These are phyloP conservation scores for Ajuga reptans DNA, from an alignment of 305 asterid species.

Conservation along the genomic window DNA sequence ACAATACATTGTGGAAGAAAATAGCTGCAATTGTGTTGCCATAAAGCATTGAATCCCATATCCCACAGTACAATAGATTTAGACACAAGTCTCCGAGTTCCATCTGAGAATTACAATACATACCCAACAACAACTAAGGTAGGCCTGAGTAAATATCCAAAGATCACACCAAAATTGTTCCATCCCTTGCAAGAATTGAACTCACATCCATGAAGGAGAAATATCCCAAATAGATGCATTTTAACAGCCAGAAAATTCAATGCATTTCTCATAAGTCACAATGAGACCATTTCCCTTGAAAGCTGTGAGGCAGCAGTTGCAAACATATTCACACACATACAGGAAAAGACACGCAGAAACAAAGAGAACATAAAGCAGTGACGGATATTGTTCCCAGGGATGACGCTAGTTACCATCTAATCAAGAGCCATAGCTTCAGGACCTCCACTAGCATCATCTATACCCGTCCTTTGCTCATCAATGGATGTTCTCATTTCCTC, in stretches of 20 bases:
- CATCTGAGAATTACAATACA: background rate
- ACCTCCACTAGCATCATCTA: slow-evolving; percentile 47
- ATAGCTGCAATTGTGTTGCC: background rate
- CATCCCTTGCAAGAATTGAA: background rate
- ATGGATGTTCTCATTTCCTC: slow-evolving; percentile 71
- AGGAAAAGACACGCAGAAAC: background rate
- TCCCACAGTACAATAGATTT: background rate
- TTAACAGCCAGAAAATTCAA: too few species aligned
- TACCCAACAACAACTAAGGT: too few species aligned
- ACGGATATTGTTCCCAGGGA: slow-evolving; percentile 1
- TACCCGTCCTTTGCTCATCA: slow-evolving; percentile 58
- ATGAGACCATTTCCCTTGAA: background rate
- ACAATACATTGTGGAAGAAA: too few species aligned
- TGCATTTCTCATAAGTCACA: background rate
- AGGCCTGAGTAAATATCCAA: too few species aligned
- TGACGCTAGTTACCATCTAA: slow-evolving; percentile 31
- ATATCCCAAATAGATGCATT: background rate
- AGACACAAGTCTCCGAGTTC: background rate
- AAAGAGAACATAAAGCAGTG: background rate
- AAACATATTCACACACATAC: background rate
- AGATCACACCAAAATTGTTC: background rate
- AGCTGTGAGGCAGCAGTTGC: background rate
- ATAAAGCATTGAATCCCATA: background rate
- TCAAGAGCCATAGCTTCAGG: slow-evolving; percentile 77
- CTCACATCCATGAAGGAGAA: background rate